Base-by-base conservation (phyloP, 352 stramenopile species). In the Saprolegnia diclina region DNA sequence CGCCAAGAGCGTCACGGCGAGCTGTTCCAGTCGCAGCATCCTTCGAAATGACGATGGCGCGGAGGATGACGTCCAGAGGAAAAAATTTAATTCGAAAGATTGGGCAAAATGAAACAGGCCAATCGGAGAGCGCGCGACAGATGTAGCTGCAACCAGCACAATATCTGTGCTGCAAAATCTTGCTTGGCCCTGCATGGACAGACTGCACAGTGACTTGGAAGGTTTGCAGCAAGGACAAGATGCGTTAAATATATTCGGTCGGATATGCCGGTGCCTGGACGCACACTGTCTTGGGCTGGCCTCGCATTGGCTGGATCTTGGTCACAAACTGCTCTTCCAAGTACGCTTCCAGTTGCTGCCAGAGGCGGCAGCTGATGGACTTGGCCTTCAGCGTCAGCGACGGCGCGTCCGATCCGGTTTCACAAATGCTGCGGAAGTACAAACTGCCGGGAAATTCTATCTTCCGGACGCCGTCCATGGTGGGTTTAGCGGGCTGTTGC, bases 371-470 rank as follows among this genome's bases (percentile, higher is more conserved):
- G 21, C 63, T 69, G 21, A 69, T 59, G 45, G 63, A 69, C 22
- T 69, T 69, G n/a, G 63, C 63, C 53, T 69, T 69, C 3, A 69
- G 46, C 1, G 63, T 69, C 18, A 69, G 48, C 26, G 63, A 69
- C 38, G 63, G 63, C n/a, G 63, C 63, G 40, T 69, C 63, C 10
- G 63, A 69, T 7, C 63, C 63, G 3, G 63, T 69, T 46, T 69
- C 63, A 37, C 63, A 69, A 32, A 69, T 57, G 53, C 63, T 69
- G 16, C 63, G 48, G 62, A 69, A 69, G 22, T 69, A 69, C 22
- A 69, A 29, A 48, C 46, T 69, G 11, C 63, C 63, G 13, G 63
- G 63, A 7, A 38, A 62, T 18, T 29, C 54, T 0, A 61, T 14
- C 21, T 52, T 56, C 32, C 14, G 13, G 9, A 37, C 32, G 26